Percentiles rank a stretch among this genome's conserved stretches.
These are phyloP conservation scores for Fusarium sp. DNA, from an alignment of 2,329 filamentous ascomycete genomes.

Conservation along the genomic window DNA sequence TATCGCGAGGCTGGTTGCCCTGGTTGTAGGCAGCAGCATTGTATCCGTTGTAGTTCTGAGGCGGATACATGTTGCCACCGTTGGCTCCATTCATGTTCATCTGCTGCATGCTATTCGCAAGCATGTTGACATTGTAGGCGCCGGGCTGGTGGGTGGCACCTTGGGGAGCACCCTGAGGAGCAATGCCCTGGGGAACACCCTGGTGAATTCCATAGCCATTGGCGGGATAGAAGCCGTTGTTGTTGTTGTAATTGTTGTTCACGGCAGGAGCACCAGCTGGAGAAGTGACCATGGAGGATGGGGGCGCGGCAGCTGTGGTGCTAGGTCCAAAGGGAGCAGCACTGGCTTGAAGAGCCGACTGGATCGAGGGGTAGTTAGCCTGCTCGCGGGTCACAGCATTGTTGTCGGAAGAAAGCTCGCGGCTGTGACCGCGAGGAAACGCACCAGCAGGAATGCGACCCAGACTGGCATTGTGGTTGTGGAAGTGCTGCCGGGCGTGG, in stretches of 20 bases:
- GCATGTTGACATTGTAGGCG: slow-evolving; percentile 61
- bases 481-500: slow-evolving; percentile 75
- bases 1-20: slow-evolving; percentile 75
- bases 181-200: slow-evolving; percentile 34
- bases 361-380: slow-evolving; percentile 70
- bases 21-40: slow-evolving; percentile 65
- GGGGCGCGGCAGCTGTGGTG: slow-evolving; percentile 51
- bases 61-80: slow-evolving; percentile 64
- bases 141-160: slow-evolving; percentile 48
- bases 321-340: slow-evolving; percentile 84
- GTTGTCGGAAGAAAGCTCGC: slow-evolving; percentile 75
- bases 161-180: slow-evolving; percentile 25
- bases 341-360: slow-evolving; percentile 84
- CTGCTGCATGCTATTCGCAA: slow-evolving; percentile 78
- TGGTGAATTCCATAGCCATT: slow-evolving; percentile 52
- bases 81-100: slow-evolving; percentile 69
- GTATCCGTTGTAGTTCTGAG: slow-evolving; percentile 73
- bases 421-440: slow-evolving; percentile 78
- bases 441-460: slow-evolving; percentile 82
- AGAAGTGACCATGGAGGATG: slow-evolving; percentile 49
- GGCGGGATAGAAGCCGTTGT: slow-evolving; percentile 54
- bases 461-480: slow-evolving; percentile 86
- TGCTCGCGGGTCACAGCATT: slow-evolving; percentile 62
- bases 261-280: slow-evolving; percentile 44
- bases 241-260: slow-evolving; percentile 52